These are phyloP conservation scores for Immersiporthe knoxdaviesiana DNA, from an alignment of 2,329 filamentous ascomycete species.

Conservation along the genomic window DNA sequence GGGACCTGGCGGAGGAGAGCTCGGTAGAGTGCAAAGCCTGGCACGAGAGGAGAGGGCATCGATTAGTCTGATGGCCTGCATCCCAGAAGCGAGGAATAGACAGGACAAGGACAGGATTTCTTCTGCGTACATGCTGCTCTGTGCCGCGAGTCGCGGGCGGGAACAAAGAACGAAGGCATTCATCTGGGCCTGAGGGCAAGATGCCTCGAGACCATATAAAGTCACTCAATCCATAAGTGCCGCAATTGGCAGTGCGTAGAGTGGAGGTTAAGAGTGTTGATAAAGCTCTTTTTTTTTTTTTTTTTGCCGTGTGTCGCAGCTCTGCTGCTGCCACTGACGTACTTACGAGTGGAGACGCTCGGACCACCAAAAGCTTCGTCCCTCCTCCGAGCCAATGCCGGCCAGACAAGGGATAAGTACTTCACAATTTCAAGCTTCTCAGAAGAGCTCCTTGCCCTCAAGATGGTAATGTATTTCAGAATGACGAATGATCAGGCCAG, in stretches of 20 bases:
- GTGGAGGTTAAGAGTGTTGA: neutral
- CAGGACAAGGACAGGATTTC: neutral
- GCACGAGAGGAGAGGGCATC: neutral
- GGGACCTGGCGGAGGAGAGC: conserved; percentile 65
- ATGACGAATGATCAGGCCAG: conserved; percentile 22
- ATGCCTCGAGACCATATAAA: conserved; percentile 13
- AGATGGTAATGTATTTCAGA: neutral
- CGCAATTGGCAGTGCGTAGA: neutral
- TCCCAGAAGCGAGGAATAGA: neutral
- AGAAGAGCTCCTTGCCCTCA: neutral
- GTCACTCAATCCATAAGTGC: conserved; percentile 20
- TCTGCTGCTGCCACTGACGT: neutral
- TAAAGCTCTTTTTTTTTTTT: too few species aligned
- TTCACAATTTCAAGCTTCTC: neutral
- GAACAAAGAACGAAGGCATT: conserved; percentile 47
- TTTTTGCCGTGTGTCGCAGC: neutral
- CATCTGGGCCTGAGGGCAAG: conserved; percentile 32
- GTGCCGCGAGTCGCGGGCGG: conserved; percentile 56
- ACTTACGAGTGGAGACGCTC: neutral
- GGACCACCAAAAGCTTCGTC: conserved; percentile 9
- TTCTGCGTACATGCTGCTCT: conserved; percentile 50
- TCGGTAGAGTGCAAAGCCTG: conserved; percentile 73
- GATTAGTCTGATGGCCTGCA: conserved; percentile 11
- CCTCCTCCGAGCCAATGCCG: neutral
- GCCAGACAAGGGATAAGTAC: neutral